Evolutionary conservation across 1,284 basidiomycete species (phyloP), one percentile per base, ranked within the genome.

Genomic region (Singerocomus inundabilis): DNA sequence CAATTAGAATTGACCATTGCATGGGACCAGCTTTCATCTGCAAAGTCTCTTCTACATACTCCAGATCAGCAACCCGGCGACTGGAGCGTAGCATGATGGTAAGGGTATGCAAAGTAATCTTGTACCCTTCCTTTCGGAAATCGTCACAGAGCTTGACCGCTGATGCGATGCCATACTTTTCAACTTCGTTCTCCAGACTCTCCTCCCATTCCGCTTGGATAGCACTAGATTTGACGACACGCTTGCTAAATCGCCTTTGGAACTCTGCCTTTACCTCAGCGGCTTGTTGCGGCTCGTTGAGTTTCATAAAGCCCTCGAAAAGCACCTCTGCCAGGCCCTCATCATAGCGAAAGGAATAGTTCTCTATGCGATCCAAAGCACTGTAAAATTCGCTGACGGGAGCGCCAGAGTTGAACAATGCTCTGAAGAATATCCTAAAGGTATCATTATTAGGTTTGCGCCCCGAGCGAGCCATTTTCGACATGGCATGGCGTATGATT

Each of bases 1-100:
- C 59, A 46, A 88, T 72, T 26, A 86, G 60, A 46, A 75, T 64
- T 6, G 76, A 72, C 74, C 81, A 86, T 29, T 78, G 75, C 10
- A 66, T 50, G 0, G 70, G 62, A 10, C 68, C 67, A 10, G 76
- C 73, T 37, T 63, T 61, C 42, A 80, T 48, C 16, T 59, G 62
- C 11, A 82, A 63, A n/a, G 65, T 65, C 24, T 68, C 53, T 50
- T 80, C 72, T 54, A 76, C 72, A 18, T 64, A 65, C 21, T 64
- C 57, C 24, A 86, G 61, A 48, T 82, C 77, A 4, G 69, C 53
- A 3, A 73, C 56, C 11, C 62, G 61, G 11, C 56, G 64, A 11
- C 74, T 71, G 38, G 58, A 55, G 35, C 62, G 57, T 24, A 79
- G 53, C 34, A 81, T 56, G 25, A 70, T 64, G 18, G 65, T 60